phyloP scores from a whole-genome alignment of 768 basidiomycete species.

The Gymnopilus dilepis region DNA sequence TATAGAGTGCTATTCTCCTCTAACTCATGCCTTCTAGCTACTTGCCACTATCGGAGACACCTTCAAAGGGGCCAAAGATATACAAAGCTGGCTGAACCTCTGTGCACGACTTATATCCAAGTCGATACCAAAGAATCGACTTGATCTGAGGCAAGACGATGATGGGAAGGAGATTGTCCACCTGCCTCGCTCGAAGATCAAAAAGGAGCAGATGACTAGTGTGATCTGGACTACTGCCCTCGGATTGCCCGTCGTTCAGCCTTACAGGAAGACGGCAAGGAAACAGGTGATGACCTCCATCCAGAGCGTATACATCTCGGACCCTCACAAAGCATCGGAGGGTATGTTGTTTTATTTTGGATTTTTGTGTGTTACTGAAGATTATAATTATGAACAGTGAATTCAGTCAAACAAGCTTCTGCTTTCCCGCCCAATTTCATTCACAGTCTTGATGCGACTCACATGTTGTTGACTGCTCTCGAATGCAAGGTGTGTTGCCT shows the following conservation, averaged over 20 bases:
- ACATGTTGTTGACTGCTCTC: constrained; percentile 97
- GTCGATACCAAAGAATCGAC: constrained; percentile 76
- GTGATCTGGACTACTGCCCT: constrained; percentile 97
- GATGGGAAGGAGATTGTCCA: constrained; percentile 15
- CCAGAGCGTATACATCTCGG: constrained; percentile 89
- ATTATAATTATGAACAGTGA: constrained; percentile 63
- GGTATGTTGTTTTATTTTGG: constrained; percentile 40
- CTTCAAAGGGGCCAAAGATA: constrained; percentile 89
- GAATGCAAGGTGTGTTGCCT: constrained; percentile 72
- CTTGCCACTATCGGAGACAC: constrained; percentile 88
- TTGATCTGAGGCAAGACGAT: constrained; percentile 49
- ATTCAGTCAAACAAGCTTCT: constrained; percentile 85
- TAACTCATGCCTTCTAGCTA: constrained; percentile 46
- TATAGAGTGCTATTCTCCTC: neutral
- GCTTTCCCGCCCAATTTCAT: constrained; percentile 99
- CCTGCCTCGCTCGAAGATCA: constrained; percentile 36
- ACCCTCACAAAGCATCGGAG: constrained; percentile 78
- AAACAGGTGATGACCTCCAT: constrained; percentile 85
- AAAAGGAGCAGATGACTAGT: constrained; percentile 91
- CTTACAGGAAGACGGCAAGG: constrained; percentile 83
- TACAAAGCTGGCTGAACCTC: constrained; percentile 89
- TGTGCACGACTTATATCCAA: constrained; percentile 86
- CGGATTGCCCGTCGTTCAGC: constrained; percentile 95
- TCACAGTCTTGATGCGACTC: constrained; percentile 96
- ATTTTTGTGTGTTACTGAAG: neutral